phyloP scores from a whole-genome alignment of 768 basidiomycete genomes.

The Aureoboletus auriporus region DNA sequence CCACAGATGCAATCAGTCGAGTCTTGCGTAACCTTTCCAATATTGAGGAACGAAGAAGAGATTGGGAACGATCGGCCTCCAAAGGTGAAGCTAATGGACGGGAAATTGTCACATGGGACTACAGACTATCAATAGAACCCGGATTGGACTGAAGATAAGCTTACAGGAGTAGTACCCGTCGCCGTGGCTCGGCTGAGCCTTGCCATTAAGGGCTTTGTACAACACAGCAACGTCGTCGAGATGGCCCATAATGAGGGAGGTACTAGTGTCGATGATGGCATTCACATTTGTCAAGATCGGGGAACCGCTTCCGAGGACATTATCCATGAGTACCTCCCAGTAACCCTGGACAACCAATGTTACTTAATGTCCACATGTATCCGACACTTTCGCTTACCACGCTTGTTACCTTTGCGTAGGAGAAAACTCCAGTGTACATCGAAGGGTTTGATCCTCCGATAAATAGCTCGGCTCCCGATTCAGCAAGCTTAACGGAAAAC shows the following conservation, averaged over 20 bases:
- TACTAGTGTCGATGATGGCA: conserved; percentile 14
- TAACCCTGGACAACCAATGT: not conserved
- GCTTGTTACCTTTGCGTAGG: too few species aligned
- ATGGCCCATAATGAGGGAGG: not conserved
- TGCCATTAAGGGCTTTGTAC: conserved; percentile 21
- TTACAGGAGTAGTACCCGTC: conserved; percentile 27
- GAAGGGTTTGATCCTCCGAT: too few species aligned
- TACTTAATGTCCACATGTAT: too few species aligned
- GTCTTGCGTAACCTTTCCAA: conserved; percentile 27
- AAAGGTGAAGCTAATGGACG: conserved; percentile 31
- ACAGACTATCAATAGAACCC: not conserved
- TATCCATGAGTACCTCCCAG: conserved; percentile 2
- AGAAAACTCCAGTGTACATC: too few species aligned
- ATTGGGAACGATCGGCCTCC: conserved; percentile 32
- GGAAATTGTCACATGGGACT: conserved; percentile 25
- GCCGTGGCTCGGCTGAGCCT: conserved; percentile 3
- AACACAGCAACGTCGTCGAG: conserved; percentile 13
- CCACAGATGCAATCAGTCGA: conserved; percentile 17
- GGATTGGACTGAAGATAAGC: not conserved
- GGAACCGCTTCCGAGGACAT: not conserved
- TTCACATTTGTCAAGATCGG: not conserved
- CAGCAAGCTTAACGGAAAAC: too few species aligned
- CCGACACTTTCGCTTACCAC: too few species aligned
- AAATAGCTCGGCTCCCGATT: too few species aligned
- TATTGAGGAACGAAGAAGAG: conserved; percentile 30